These are phyloP conservation scores for Lentinula raphanica DNA, from an alignment of 768 basidiomycete species.

Conservation along the genomic window DNA sequence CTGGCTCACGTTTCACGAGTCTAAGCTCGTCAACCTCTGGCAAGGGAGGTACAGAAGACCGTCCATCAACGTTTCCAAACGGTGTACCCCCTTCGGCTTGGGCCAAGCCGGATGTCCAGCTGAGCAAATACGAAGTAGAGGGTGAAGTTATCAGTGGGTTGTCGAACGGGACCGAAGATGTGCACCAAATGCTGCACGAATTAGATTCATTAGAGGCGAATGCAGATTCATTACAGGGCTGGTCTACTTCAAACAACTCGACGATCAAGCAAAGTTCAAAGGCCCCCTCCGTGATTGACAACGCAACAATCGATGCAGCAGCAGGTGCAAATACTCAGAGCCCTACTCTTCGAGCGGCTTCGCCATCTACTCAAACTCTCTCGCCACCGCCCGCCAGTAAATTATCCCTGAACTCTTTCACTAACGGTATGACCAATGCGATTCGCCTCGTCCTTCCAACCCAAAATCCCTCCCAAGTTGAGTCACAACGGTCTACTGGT, in stretches of 20 bases:
- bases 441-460: slow-evolving; percentile 49
- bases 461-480: slow-evolving; percentile 24
- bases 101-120: slow-evolving; percentile 54
- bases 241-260: background rate
- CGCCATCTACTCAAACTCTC: background rate
- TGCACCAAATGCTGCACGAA: slow-evolving; percentile 41
- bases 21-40: background rate
- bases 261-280: background rate
- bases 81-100: slow-evolving; percentile 38
- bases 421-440: slow-evolving; percentile 51
- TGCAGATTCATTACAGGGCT: slow-evolving; percentile 8
- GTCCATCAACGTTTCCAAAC: background rate
- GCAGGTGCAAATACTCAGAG: background rate
- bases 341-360: background rate
- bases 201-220: slow-evolving; percentile 24
- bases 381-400: slow-evolving; percentile 19
- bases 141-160: slow-evolving; percentile 37
- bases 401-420: slow-evolving; percentile 42
- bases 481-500: too few relatives aligned
- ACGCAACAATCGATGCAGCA: background rate
- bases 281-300: background rate
- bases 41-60: slow-evolving; percentile 11
- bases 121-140: slow-evolving; percentile 45
- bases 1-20: slow-evolving; percentile 14
- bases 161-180: slow-evolving; percentile 30